These are phyloP conservation scores for Metschnikowia matae DNA, from an alignment of 805 yeast species.

Conservation along the genomic window DNA sequence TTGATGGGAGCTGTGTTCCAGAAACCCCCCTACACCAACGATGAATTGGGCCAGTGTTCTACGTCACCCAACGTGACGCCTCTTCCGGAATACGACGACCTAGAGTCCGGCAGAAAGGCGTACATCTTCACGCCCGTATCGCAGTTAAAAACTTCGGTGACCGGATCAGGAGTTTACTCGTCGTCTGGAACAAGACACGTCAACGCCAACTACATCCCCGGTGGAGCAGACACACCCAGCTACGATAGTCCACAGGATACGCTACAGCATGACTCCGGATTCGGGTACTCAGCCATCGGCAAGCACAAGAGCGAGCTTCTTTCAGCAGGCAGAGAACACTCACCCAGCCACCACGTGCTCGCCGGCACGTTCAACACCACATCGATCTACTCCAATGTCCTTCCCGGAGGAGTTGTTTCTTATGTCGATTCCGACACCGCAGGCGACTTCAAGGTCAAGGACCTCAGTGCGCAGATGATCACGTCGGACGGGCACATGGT, in stretches of 20 bases:
- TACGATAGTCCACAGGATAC: slow-evolving; percentile 4
- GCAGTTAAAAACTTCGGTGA: slow-evolving; percentile 33
- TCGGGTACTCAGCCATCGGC: neutral
- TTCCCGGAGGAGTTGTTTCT: slow-evolving; percentile 38
- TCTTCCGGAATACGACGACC: slow-evolving; percentile 38
- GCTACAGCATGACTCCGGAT: slow-evolving; percentile 7
- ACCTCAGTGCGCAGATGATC: slow-evolving; percentile 14
- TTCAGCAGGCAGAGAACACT: slow-evolving; percentile 14
- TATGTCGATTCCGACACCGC: slow-evolving; percentile 19
- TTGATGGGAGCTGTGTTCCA: slow-evolving; percentile 84
- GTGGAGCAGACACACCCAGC: slow-evolving; percentile 3
- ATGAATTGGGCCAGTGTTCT: slow-evolving; percentile 74
- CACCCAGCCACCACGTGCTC: slow-evolving; percentile 3
- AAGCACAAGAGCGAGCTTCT: slow-evolving; percentile 11
- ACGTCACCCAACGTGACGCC: slow-evolving; percentile 39
- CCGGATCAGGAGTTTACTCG: slow-evolving; percentile 11
- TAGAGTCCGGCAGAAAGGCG: slow-evolving; percentile 32
- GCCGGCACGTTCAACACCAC: slow-evolving; percentile 27
- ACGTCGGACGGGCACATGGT: slow-evolving; percentile 23
- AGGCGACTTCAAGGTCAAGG: slow-evolving; percentile 7
- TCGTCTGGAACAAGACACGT: slow-evolving; percentile 17
- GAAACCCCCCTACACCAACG: slow-evolving; percentile 69
- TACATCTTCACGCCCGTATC: slow-evolving; percentile 43
- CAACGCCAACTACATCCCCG: slow-evolving; percentile 12
- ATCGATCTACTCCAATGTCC: slow-evolving; percentile 32